Evolutionary conservation across 345 rosid genomes (phyloP).

Genomic region (Salix suchowensis): DNA sequence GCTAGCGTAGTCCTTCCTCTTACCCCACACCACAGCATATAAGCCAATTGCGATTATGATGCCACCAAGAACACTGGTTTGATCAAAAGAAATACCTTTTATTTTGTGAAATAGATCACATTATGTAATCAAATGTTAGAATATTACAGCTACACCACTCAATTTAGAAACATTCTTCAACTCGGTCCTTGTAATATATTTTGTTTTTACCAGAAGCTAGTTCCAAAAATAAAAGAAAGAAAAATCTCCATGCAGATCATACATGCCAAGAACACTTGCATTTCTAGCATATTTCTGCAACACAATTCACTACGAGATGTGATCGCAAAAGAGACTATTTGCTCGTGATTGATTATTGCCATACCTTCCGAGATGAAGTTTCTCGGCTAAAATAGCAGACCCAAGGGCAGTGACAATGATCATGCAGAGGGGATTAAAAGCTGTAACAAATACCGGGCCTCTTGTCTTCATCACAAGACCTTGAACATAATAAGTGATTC

Average conservation of each 20-base stretch:
- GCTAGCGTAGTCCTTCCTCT: conserved; percentile 43
- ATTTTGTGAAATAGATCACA: background rate
- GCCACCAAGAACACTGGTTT: conserved; percentile 49
- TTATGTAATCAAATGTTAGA: too few relatives aligned
- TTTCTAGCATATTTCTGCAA: too few relatives aligned
- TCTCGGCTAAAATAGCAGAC: conserved; percentile 51
- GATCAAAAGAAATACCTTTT: background rate
- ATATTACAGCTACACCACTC: background rate
- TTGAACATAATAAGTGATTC: conserved; percentile 70
- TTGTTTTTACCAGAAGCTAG: too few relatives aligned
- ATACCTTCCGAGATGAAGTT: conserved; percentile 66
- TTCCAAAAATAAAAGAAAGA: too few relatives aligned
- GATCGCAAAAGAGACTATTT: too few relatives aligned
- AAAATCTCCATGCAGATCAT: too few relatives aligned
- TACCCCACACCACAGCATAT: conserved; percentile 63
- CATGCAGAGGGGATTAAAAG: conserved; percentile 80
- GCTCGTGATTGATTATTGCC: background rate
- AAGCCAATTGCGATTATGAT: conserved; percentile 53
- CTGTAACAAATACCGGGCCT: conserved; percentile 75
- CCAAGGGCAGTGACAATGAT: conserved; percentile 54
- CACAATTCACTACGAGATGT: too few relatives aligned
- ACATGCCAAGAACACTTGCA: too few relatives aligned
- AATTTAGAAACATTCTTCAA: background rate
- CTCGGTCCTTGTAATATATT: background rate
- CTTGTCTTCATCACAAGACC: conserved; percentile 66